Percentiles rank a stretch among this genome's conserved stretches.
Evolutionary conservation across 2,329 filamentous ascomycete genomes (phyloP).

Genomic region (Trichocomaceae sp.): DNA sequence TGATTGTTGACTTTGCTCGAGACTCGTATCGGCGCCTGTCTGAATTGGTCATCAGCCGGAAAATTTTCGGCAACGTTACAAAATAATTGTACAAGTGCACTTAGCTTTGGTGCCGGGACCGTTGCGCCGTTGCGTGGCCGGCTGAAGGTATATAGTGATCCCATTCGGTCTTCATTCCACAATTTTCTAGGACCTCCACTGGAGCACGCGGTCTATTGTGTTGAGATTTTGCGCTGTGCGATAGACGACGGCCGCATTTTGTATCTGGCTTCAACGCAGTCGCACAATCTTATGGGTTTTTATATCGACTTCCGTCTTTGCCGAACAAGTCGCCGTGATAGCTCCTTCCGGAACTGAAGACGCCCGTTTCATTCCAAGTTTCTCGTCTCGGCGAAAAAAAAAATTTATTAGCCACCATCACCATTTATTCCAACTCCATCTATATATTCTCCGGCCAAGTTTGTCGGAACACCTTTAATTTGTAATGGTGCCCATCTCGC

Average conservation of each 20-base stretch:
- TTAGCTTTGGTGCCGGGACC: not conserved
- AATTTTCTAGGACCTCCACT: not conserved
- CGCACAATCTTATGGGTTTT: constrained; percentile 11
- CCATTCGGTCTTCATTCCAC: not conserved
- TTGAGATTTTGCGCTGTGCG: constrained; percentile 10
- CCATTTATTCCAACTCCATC: not conserved
- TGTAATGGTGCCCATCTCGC: constrained; percentile 81
- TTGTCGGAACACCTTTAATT: constrained; percentile 11
- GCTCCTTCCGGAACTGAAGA: not conserved
- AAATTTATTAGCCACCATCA: no score
- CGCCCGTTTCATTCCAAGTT: not conserved
- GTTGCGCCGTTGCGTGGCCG: constrained; percentile 9
- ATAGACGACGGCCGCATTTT: not conserved
- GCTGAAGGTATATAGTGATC: not conserved
- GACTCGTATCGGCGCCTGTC: not conserved
- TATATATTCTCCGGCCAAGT: not conserved
- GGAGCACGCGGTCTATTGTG: not conserved
- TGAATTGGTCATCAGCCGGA: not conserved
- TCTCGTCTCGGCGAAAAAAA: not conserved
- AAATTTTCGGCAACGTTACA: not conserved
- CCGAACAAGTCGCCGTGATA: not conserved
- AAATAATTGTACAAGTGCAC: not conserved
- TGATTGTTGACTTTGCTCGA: not conserved
- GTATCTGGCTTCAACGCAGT: not conserved
- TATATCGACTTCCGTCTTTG: constrained; percentile 3